A percentile compares a stretch with the other conserved stretches of the same genome.
Conservation (phyloP, 139 green algal species). For the Astrephomene gubernaculifera region DNA sequence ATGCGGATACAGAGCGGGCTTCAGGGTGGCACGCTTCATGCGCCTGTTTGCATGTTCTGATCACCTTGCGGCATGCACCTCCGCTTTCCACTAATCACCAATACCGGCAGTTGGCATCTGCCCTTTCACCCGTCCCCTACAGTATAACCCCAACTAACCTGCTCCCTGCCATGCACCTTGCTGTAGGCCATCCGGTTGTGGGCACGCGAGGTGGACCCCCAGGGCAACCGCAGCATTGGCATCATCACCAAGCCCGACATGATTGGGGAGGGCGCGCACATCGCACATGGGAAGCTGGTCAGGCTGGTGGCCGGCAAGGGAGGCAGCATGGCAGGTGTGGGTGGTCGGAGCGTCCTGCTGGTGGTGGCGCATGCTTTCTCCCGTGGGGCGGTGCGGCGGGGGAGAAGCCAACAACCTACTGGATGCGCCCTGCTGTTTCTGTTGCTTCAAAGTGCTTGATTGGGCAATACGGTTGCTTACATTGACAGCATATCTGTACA, state of each 20-base stretch:
- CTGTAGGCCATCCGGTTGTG: constrained; percentile 9
- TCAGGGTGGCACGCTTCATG: not conserved
- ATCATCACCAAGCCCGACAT: constrained; percentile 50
- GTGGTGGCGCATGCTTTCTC: not conserved
- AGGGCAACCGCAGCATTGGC: constrained; percentile 12
- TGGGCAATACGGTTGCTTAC: not conserved
- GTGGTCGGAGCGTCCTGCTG: too few species aligned
- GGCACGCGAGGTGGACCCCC: constrained; percentile 20
- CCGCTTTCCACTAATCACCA: too few species aligned
- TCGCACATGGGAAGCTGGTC: not conserved
- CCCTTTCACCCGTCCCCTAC: not conserved
- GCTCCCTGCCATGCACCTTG: not conserved
- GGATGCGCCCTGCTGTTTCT: too few species aligned
- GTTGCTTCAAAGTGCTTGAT: not conserved
- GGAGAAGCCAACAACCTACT: not conserved
- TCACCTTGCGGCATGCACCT: not conserved
- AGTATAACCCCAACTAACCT: not conserved
- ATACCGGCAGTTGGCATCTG: not conserved
- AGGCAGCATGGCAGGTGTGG: not conserved
- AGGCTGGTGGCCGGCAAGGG: not conserved
- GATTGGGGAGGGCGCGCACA: not conserved
- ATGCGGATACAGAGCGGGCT: too few species aligned
- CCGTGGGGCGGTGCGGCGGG: not conserved
- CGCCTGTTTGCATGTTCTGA: not conserved
- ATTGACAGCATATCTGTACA: too few species aligned